Conservation (phyloP, 495 filamentous ascomycete genomes). For the Aspergillus baeticus region DNA sequence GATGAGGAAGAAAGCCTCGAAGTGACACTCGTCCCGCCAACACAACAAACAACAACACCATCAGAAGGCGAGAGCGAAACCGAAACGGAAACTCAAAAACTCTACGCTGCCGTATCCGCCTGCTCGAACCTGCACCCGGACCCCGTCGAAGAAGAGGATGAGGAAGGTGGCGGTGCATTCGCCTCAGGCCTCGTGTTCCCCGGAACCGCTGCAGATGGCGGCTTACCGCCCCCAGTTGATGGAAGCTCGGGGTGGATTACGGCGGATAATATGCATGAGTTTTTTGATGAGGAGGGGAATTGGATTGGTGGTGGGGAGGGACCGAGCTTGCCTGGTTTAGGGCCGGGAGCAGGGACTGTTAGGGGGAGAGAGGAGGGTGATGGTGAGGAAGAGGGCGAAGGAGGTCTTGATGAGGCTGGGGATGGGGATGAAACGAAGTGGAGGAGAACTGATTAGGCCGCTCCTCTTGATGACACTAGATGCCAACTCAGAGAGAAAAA, state of each 20-base stretch:
- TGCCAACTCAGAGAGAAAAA: background rate
- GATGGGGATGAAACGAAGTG: slow-evolving; percentile 56
- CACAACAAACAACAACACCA: slow-evolving; percentile 8
- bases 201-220: slow-evolving; percentile 41
- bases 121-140: slow-evolving; percentile 93
- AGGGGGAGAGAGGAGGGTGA: slow-evolving; percentile 45
- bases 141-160: slow-evolving; percentile 53
- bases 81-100: slow-evolving; percentile 45
- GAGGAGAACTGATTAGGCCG: slow-evolving; percentile 52
- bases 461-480: too few species aligned
- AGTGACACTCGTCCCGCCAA: slow-evolving; percentile 66
- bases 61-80: slow-evolving; percentile 17
- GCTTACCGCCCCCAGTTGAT: slow-evolving; percentile 71
- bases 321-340: slow-evolving; percentile 38
- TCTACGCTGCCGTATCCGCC: slow-evolving; percentile 78
- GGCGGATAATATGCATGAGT: slow-evolving; percentile 88
- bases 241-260: slow-evolving; percentile 96
- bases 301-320: slow-evolving; percentile 48
- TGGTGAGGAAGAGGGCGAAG: slow-evolving; percentile 26
- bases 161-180: slow-evolving; percentile 44
- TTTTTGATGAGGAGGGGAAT: slow-evolving; percentile 64
- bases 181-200: slow-evolving; percentile 27
- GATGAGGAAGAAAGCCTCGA: slow-evolving; percentile 73
- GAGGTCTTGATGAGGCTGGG: slow-evolving; percentile 22
- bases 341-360: slow-evolving; percentile 58